Evolutionary conservation across 805 yeast genomes (phyloP), one percentile per base, ranked within the genome.

Genomic region (Lipomyces lipofer): DNA sequence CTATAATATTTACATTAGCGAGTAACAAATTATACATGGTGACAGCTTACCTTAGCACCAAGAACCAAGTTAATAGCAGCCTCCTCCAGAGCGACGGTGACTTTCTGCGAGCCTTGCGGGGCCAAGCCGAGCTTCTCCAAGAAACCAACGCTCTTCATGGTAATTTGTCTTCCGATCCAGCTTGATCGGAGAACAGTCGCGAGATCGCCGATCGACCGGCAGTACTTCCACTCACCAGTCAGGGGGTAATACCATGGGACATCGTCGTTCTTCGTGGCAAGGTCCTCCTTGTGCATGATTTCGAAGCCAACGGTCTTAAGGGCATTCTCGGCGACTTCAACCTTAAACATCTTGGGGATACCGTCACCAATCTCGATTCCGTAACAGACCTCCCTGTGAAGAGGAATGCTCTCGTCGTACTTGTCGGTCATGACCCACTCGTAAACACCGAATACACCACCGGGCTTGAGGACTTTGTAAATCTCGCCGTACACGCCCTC

Each of bases 281-380:
- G 78, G 71, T 94, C 99, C 65, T 78, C 76, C 71, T 82, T 82
- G 69, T 80, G 80, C 67, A 80, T 79, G 63, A 94, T 75, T 65
- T 88, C 85, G 71, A 94, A 94, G 12, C 99, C 99, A 62, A 88
- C 96, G 45, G 77, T 78, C 71, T 81, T 78, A 67, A 94, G 79
- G 25, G 98, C 98, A 54, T 86, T 74, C 70, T 84, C 86, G 33
- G 99, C 99, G 66, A 88, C 97, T 60, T 83, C 80, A 60, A 83
- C 81, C 66, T 77, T 73, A 80, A 80, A 89, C 99, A 94, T 94
- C 77, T 92, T 90, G 69, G 99, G 98, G 66, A 94, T 94, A 75
- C 99, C 99, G 71, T 94, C 97, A 69, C 99, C 99, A 60, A 92
- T 81, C 77, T 94, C 99, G 64, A 94, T 94, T 71, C 97, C 98